These are phyloP conservation scores for Cladosporium cucumerinum DNA, from an alignment of 2,329 filamentous ascomycete genomes.

Conservation along the genomic window DNA sequence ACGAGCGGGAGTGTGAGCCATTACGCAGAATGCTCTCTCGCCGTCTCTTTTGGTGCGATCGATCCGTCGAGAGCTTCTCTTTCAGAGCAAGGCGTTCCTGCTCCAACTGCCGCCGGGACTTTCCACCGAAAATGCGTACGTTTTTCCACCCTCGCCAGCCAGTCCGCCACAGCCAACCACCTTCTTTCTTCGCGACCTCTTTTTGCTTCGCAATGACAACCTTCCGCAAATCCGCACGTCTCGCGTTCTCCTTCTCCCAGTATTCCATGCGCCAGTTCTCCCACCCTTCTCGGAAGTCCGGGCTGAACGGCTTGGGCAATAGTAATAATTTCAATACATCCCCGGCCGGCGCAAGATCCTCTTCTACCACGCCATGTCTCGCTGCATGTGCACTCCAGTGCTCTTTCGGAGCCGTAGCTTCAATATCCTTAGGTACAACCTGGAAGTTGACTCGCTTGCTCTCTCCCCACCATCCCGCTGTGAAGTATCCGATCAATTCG, in stretches of 20 bases:
- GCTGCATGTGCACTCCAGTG: slow-evolving; percentile 41
- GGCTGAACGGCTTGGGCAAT: slow-evolving; percentile 89
- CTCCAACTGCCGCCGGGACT: slow-evolving; percentile 30
- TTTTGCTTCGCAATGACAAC: slow-evolving; percentile 68
- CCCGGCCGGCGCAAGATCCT: slow-evolving; percentile 84
- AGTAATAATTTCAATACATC: slow-evolving; percentile 89
- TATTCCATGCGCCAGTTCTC: slow-evolving; percentile 91
- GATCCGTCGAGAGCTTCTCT: slow-evolving; percentile 25
- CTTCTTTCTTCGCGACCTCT: slow-evolving; percentile 65
- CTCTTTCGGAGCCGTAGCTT: slow-evolving; percentile 59
- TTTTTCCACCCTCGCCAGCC: slow-evolving; percentile 60
- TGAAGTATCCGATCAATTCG: slow-evolving; percentile 60
- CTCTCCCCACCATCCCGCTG: slow-evolving; percentile 33
- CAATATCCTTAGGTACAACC: slow-evolving; percentile 40
- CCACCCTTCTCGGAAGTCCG: slow-evolving; percentile 95
- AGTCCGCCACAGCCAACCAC: slow-evolving; percentile 83
- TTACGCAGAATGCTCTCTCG: slow-evolving; percentile 24
- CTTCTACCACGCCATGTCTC: slow-evolving; percentile 58
- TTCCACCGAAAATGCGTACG: slow-evolving; percentile 28
- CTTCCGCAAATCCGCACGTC: slow-evolving; percentile 67
- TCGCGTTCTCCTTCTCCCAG: slow-evolving; percentile 95
- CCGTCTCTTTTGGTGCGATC: slow-evolving; percentile 21
- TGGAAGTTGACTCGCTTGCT: slow-evolving; percentile 35
- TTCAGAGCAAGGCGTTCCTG: slow-evolving; percentile 30
- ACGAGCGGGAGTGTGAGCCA: slow-evolving; percentile 22